Evolutionary conservation across 345 rosid genomes (phyloP), one percentile per base, ranked within the genome.

Genomic region (Populus simonii): DNA sequence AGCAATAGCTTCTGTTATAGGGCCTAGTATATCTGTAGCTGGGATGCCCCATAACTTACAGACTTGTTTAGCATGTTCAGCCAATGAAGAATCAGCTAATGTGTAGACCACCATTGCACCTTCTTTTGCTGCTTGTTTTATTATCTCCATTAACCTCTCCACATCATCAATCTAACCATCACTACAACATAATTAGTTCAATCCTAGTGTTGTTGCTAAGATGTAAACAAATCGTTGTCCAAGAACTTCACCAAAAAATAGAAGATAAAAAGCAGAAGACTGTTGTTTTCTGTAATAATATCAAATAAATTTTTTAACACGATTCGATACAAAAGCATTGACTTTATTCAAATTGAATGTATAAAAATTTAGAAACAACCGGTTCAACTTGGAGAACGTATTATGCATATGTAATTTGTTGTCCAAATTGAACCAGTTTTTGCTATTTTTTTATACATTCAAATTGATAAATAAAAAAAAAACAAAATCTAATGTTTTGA

Each of bases 51-150:
- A 95, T 22, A 87, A 66, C 59, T 82, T 83, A 81, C 96, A 91
- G 77, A 97, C 96, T 76, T 89, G 80, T 73, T 73, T 84, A 20
- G 93, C 92, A 57, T 97, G 82, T 78, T 90, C 92, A 1, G 92
- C 93, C 90, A 91, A 86, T 36, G 89, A 87, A 77, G 96, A 88
- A 85, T 91, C 98, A 22, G 96, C 96, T 79, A 92, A 80, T 6
- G 94, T 91, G 87, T 89, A 93, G 23, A 88, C 89, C 31, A 91
- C 71, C 86, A 93, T 81, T 38, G 94, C 98, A 62, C 91, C 92
- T 85, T 91, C 97, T 80, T 81, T 93, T 39, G 93, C 96, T 2
- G 97, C 97, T 88, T 95, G 98, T 83, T 89, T 90, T 76, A 91
- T 71, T 47, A 95, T 84, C 85, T 87, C 90, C 90, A 92, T 87